A percentile compares a stretch with the other conserved stretches of the same genome.
phyloP scores from a whole-genome alignment of 495 filamentous ascomycete genomes.

The Pseudevernia furfuracea region DNA sequence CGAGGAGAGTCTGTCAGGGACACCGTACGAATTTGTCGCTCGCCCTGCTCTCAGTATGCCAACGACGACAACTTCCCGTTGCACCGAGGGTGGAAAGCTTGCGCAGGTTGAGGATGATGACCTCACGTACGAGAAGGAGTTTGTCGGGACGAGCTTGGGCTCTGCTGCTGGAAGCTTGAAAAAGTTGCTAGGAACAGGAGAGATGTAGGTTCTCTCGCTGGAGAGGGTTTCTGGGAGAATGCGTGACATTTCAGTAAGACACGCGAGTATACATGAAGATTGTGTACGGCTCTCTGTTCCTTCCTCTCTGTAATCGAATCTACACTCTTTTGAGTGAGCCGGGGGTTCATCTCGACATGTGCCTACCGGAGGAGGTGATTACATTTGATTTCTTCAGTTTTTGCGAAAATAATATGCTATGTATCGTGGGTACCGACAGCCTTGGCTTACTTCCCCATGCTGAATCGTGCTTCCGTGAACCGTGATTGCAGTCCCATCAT shows the following conservation, averaged over 20 bases:
- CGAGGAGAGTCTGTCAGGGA: conserved; percentile 34
- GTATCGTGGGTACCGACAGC: not conserved
- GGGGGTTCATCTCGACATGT: not conserved
- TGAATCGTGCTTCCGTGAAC: too few relatives aligned
- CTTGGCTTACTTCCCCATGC: not conserved
- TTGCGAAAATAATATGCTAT: not conserved
- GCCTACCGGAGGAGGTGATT: not conserved
- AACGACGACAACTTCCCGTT: conserved; percentile 25
- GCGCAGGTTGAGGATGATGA: conserved; percentile 11
- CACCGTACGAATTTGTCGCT: conserved; percentile 29
- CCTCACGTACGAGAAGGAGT: conserved; percentile 24
- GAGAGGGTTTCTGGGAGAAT: conserved; percentile 27
- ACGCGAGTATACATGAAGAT: not conserved
- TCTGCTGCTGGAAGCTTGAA: conserved; percentile 25
- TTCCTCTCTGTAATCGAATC: conserved; percentile 24
- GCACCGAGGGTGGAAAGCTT: conserved; percentile 16
- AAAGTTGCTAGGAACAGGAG: conserved; percentile 16
- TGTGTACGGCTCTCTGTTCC: conserved; percentile 22
- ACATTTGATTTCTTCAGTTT: not conserved
- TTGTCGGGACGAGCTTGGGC: conserved; percentile 4
- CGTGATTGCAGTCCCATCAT: too few relatives aligned
- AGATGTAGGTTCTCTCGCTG: conserved; percentile 8
- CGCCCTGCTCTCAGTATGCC: conserved; percentile 28
- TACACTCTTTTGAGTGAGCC: not conserved
- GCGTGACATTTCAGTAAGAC: not conserved